Conservation (phyloP, 2,329 filamentous ascomycete genomes). For the Fusarium miscanthi region DNA sequence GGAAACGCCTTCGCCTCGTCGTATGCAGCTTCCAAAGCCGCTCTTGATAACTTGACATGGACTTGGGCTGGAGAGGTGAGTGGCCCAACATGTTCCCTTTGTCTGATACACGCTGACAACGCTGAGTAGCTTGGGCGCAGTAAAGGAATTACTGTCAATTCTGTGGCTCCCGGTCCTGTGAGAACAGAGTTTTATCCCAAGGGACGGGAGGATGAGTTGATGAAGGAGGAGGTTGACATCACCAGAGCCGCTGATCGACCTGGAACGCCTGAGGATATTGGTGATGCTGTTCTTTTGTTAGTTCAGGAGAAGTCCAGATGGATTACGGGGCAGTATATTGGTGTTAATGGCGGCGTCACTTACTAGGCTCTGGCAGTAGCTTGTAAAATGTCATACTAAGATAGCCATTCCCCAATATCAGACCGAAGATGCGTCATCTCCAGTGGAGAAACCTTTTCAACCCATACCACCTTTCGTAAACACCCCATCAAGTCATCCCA, state of each 20-base stretch:
- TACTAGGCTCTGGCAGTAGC: not conserved
- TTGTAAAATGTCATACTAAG: not conserved
- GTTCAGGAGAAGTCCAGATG: constrained; percentile 27
- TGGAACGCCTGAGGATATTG: constrained; percentile 55
- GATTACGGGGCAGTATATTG: constrained; percentile 30
- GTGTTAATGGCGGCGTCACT: constrained; percentile 7
- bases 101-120: not conserved
- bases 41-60: constrained; percentile 50
- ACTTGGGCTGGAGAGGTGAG: constrained; percentile 50
- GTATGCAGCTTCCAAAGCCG: constrained; percentile 48
- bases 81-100: rapidly evolving
- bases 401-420: constrained; percentile 2
- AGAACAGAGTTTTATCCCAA: constrained; percentile 48
- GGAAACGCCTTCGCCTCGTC: constrained; percentile 24
- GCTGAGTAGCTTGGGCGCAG: constrained; percentile 46
- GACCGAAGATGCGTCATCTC: constrained; percentile 23
- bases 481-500: constrained; percentile 17
- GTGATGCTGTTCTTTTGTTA: constrained; percentile 47
- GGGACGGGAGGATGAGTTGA: constrained; percentile 33
- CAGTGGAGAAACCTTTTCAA: constrained; percentile 6
- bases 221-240: constrained; percentile 30
- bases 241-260: constrained; percentile 50
- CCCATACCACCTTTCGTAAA: constrained; percentile 17
- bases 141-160: constrained; percentile 57
- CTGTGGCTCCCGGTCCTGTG: constrained; percentile 54